Conservation (phyloP, 1,284 basidiomycete species). For the Sphaerobolus stellatus region DNA sequence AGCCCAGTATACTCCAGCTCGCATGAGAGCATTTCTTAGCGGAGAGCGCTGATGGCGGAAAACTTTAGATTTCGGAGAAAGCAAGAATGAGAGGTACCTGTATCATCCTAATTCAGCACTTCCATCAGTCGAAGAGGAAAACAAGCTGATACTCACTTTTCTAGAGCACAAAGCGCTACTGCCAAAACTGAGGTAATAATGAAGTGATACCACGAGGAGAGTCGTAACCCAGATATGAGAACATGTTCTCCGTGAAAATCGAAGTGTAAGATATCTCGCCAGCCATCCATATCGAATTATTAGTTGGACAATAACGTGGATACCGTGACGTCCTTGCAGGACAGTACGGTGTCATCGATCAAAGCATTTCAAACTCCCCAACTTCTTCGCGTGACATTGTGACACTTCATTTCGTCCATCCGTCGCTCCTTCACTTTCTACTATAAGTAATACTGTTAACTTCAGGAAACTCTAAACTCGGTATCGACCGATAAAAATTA, state of each 20-base stretch:
- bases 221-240: slow-evolving; percentile 50
- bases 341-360: too few relatives aligned
- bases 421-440: too few relatives aligned
- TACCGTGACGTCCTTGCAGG: too few relatives aligned
- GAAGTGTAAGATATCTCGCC: slow-evolving; percentile 53
- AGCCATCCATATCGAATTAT: slow-evolving; percentile 39
- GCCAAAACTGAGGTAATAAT: slow-evolving; percentile 46
- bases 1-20: slow-evolving; percentile 52
- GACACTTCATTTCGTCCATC: too few relatives aligned
- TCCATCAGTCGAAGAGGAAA: background rate
- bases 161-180: slow-evolving; percentile 48
- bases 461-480: too few relatives aligned
- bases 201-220: slow-evolving; percentile 50
- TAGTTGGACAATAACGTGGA: background rate
- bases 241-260: slow-evolving; percentile 55
- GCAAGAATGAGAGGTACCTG: slow-evolving; percentile 52
- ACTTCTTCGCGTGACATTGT: too few relatives aligned
- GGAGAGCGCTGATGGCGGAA: slow-evolving; percentile 38
- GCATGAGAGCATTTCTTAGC: slow-evolving; percentile 49
- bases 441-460: too few relatives aligned
- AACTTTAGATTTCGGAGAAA: slow-evolving; percentile 49
- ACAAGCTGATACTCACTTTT: slow-evolving; percentile 46
- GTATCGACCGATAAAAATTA: too few relatives aligned
- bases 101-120: slow-evolving; percentile 6
- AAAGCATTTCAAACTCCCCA: too few relatives aligned